Base-by-base conservation (phyloP, 257 asterid genomes). In the Plectranthus barbatus region DNA sequence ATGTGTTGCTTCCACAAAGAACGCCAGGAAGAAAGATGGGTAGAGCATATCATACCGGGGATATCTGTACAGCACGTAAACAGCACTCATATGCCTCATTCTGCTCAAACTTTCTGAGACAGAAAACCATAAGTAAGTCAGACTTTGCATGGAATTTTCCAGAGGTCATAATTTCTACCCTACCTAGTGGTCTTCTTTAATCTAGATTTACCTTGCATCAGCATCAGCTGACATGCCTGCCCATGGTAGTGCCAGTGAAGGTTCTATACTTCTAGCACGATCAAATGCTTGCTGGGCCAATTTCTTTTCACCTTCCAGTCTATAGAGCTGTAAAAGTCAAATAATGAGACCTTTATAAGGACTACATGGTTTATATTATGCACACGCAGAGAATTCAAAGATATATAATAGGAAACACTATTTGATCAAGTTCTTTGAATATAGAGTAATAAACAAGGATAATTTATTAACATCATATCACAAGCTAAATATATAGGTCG, bases 191-290 rank as follows among this genome's bases (percentile, higher is more conserved):
- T 31, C 67, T 62, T 31, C 67, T 62, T 46, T 7, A 65, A 60
- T 4, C 7, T 31, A 31, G 36, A 70, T 47, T 33, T 81, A 93
- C 96, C 99, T 83, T 49, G 78, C 71, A 65, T 62, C 81, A 41
- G 91, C 91, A 89, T 93, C 99, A 59, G 99, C 99, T 23, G 99
- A 81, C 97, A 93, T 93, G 77, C 99, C 97, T 57, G 97, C 97
- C 97, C 99, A 93, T 14, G 99, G 96, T 73, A 93, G 71, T 56
- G 96, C 87, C 76, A 93, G 96, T 42, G 95, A 81, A 63, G 97
- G 99, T 76, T 93, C 99, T 76, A 93, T 93, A 75, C 99, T 93
- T 81, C 99, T 85, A 51, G 99, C 97, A 71, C 81, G 90, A 77
- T 92, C 97, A 78, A 92, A 89, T 69, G 99, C 95, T 77, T 74